phyloP scores from a whole-genome alignment of 805 yeast genomes.

The Spathaspora hagerdaliae region DNA sequence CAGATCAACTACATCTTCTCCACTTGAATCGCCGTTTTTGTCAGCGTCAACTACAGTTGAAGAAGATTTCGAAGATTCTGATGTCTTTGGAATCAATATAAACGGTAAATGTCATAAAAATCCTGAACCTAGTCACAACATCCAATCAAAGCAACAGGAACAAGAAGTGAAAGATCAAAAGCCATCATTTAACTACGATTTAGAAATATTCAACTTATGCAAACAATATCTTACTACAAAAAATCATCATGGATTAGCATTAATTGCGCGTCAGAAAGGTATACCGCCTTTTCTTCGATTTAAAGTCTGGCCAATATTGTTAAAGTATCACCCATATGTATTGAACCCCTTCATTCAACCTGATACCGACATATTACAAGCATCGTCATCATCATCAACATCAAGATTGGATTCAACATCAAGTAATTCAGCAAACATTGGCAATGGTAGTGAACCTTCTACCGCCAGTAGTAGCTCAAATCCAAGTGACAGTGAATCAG shows the following conservation, averaged over 20 bases:
- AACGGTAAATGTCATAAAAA: neutral
- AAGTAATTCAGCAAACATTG: neutral
- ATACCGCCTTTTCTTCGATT: conserved; percentile 78
- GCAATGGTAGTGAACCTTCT: neutral
- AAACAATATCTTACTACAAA: conserved; percentile 50
- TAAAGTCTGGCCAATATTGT: conserved; percentile 78
- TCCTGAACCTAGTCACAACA: no score
- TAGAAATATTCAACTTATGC: conserved; percentile 50
- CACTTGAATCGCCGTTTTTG: neutral
- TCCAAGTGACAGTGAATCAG: neutral
- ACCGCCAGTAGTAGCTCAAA: neutral
- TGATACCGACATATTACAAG: conserved; percentile 34
- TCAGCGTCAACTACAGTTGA: conserved; percentile 1
- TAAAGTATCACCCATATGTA: conserved; percentile 84
- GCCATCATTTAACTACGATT: conserved; percentile 32
- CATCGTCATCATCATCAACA: neutral
- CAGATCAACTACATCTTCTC: conserved; percentile 2
- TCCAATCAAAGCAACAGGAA: neutral
- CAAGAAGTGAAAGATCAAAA: conserved; percentile 6
- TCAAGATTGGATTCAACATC: neutral
- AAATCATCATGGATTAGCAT: conserved; percentile 73
- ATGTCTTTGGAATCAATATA: neutral
- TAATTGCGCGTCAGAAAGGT: conserved; percentile 78
- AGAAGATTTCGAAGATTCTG: conserved; percentile 1
- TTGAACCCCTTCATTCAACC: conserved; percentile 68